Base-by-base conservation (phyloP, 208 protist genomes). In the Trypanosoma congolense region DNA sequence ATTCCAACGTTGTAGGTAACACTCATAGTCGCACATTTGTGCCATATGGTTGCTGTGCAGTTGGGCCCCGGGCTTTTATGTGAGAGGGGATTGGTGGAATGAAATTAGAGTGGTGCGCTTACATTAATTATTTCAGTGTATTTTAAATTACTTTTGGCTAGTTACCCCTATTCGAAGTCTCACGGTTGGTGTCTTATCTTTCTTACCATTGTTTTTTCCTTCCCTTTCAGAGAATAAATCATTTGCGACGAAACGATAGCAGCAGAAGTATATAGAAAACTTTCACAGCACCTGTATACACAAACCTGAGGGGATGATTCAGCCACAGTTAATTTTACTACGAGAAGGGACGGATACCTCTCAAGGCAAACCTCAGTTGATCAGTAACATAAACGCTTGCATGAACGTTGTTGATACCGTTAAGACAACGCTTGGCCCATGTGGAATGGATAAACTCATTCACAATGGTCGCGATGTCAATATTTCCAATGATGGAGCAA, bases 401-500 rank as follows among this genome's bases (percentile, higher is more conserved):
- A 81, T 89, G 56, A 90, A 88, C 65, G 81, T 97, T 65, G 93
- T 95, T n/a, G 90, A 96, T 58, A 96, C 85, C n/a, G 82, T 97
- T 19, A 96, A 95, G 63, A 93, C 93, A n/a, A 97, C 93, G 8
- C 83, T 97, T 41, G 98, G 97, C 33, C 99, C 99, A 24, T 93
- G 99, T 52, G 99, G 99, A 30, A 99, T 99, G 98, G 99, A 99
- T 74, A 99, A 99, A 82, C 84, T 99, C 21, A 98, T 99, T 62
- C 85, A 98, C 67, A 95, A 93, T 52, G 83, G 85, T 46, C 78
- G 88, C 52, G 86, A 94, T 35, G 79, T 88, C 19, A 99, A 98
- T 29, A 99, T 99, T 63, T 99, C 98, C 30, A 99, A 99, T 80
- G 99, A 99, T 80, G 99, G 99, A 41, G 99, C 99, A 2, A 99